These are phyloP conservation scores for Eutypa lata DNA, from an alignment of 2,329 filamentous ascomycete genomes.

Conservation along the genomic window DNA sequence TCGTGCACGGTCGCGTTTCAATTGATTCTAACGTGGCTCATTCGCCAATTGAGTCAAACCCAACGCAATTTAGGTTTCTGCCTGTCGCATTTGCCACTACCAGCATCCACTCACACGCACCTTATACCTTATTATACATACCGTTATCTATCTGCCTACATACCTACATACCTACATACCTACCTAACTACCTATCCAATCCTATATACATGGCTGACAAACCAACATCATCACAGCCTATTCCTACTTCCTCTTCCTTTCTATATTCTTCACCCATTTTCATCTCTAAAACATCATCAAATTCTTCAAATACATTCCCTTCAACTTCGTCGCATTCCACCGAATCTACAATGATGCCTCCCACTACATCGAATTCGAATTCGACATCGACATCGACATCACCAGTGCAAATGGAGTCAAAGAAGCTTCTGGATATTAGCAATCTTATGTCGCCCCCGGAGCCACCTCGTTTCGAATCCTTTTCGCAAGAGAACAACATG, in stretches of 20 bases:
- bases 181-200: neutral
- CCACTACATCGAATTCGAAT: neutral
- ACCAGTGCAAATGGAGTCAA: constrained; percentile 20
- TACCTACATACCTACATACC: neutral
- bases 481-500: constrained; percentile 32
- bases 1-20: constrained; percentile 8
- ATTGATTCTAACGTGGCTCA: constrained; percentile 2
- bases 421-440: constrained; percentile 46
- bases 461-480: constrained; percentile 49
- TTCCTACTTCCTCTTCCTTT: constrained; percentile 12
- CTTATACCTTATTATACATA: constrained; percentile 1
- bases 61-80: constrained; percentile 19
- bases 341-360: neutral
- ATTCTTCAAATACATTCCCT: neutral
- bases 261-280: neutral
- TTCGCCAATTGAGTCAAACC: constrained; percentile 19
- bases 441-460: constrained; percentile 63
- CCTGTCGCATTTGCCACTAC: constrained; percentile 27
- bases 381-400: constrained; percentile 10
- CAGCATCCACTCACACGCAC: constrained; percentile 6
- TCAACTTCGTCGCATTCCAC: neutral
- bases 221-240: constrained; percentile 1
- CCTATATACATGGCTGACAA: constrained; percentile 17
- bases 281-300: neutral
- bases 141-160: neutral